A percentile compares a stretch with the other conserved stretches of the same genome.
Evolutionary conservation across 2,329 filamentous ascomycete genomes (phyloP).

Genomic region (Pestalotiopsis sp.): DNA sequence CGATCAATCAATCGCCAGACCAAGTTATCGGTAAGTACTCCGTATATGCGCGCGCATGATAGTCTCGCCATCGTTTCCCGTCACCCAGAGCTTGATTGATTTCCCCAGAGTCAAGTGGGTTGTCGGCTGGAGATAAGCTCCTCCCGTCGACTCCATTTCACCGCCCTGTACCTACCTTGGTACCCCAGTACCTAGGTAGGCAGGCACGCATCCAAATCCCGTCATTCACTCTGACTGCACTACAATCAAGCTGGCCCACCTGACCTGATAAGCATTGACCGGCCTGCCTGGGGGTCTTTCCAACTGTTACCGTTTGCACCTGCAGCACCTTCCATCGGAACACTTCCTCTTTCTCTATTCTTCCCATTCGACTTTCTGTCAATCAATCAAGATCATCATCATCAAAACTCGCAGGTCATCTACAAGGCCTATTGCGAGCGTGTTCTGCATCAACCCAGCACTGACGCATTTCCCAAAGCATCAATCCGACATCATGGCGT

Average conservation of each 20-base stretch:
- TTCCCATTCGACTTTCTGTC: background rate
- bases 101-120: background rate
- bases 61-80: background rate
- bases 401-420: background rate
- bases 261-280: conserved; percentile 2
- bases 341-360: conserved; percentile 18
- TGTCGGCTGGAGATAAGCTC: background rate
- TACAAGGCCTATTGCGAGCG: background rate
- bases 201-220: background rate
- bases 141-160: background rate
- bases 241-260: background rate
- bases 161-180: background rate
- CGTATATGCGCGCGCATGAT: background rate
- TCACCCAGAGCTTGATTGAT: background rate
- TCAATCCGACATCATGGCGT: conserved; percentile 34
- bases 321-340: background rate
- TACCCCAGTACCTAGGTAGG: background rate
- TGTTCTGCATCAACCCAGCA: background rate
- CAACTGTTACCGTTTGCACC: background rate
- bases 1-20: background rate
- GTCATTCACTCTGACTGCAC: background rate
- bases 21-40: background rate
- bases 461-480: background rate
- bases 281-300: background rate
- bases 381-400: background rate